Conservation (phyloP, 164 flowering plant genomes). For the Stephania japonica region DNA sequence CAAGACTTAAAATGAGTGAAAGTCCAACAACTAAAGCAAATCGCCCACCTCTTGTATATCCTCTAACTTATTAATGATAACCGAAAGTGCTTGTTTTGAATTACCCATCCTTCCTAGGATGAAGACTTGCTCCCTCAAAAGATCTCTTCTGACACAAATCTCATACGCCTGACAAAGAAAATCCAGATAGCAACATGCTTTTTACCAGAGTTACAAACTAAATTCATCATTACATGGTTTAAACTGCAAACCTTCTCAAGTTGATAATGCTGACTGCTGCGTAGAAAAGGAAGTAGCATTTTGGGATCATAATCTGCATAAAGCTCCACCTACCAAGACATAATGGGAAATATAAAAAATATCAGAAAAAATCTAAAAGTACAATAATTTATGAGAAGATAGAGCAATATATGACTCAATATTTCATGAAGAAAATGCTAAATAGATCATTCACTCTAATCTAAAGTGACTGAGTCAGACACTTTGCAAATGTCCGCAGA, state of each 20-base stretch:
- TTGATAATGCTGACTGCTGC: constrained; percentile 91
- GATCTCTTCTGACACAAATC: constrained; percentile 59
- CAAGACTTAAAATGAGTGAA: neutral
- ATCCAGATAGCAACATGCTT: constrained; percentile 1
- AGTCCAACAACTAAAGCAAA: neutral
- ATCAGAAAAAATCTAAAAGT: neutral
- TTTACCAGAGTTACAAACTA: neutral
- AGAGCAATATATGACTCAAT: neutral
- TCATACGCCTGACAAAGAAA: constrained; percentile 72
- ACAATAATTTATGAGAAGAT: neutral
- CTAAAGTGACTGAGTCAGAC: too few species aligned
- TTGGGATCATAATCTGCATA: constrained; percentile 85
- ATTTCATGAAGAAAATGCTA: neutral
- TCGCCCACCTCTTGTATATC: constrained; percentile 82
- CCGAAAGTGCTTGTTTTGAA: constrained; percentile 76
- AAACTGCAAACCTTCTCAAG: constrained; percentile 74
- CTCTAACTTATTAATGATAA: constrained; percentile 78
- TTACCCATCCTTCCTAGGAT: constrained; percentile 98
- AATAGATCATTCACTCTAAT: neutral
- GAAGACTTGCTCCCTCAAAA: constrained; percentile 85
- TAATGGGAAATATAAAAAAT: neutral
- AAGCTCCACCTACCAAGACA: constrained; percentile 71
- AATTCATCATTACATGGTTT: neutral
- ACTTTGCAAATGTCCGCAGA: too few species aligned
- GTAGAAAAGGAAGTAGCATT: constrained; percentile 92